These are phyloP conservation scores for Neoscytalidium dimidiatum DNA, from an alignment of 2,329 filamentous ascomycete species.

Conservation along the genomic window DNA sequence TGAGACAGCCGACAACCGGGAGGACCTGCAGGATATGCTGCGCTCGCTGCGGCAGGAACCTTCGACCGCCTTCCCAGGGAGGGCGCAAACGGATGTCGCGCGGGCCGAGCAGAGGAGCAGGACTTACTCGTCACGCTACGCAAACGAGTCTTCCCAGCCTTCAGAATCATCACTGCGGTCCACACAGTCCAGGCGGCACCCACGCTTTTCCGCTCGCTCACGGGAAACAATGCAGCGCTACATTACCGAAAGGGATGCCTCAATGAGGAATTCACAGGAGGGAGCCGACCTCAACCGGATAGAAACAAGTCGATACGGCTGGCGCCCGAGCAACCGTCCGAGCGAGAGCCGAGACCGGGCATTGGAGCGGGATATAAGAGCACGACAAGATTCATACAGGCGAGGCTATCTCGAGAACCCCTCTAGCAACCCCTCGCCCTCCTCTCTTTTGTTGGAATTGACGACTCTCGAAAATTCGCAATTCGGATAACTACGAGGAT, in stretches of 20 bases:
- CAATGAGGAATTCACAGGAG: constrained; percentile 23
- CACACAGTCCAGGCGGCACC: constrained; percentile 43
- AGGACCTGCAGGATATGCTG: constrained; percentile 44
- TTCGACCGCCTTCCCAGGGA: constrained; percentile 37
- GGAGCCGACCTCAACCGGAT: constrained; percentile 21
- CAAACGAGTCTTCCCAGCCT: constrained; percentile 27
- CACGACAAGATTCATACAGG: constrained; percentile 30
- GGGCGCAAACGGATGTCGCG: constrained; percentile 36
- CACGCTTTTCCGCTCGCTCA: constrained; percentile 40
- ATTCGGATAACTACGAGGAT: constrained; percentile 56
- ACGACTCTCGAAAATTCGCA: constrained; percentile 60
- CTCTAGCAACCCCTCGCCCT: constrained; percentile 25
- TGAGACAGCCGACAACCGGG: constrained; percentile 35
- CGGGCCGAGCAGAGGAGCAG: constrained; percentile 31
- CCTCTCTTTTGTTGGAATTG: constrained; percentile 52
- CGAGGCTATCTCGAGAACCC: constrained; percentile 32
- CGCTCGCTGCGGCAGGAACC: constrained; percentile 42
- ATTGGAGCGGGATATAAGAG: constrained; percentile 24
- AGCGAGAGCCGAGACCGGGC: constrained; percentile 16
- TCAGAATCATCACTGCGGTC: constrained; percentile 39
- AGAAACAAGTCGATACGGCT: constrained; percentile 17
- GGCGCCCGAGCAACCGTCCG: constrained; percentile 3
- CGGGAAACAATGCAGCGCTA: constrained; percentile 42
- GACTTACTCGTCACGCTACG: constrained; percentile 29
- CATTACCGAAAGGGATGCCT: constrained; percentile 41